Percentiles rank a stretch among this genome's conserved stretches.
Evolutionary conservation across 2,329 filamentous ascomycete species (phyloP).

Genomic region (Canariomyces notabilis): DNA sequence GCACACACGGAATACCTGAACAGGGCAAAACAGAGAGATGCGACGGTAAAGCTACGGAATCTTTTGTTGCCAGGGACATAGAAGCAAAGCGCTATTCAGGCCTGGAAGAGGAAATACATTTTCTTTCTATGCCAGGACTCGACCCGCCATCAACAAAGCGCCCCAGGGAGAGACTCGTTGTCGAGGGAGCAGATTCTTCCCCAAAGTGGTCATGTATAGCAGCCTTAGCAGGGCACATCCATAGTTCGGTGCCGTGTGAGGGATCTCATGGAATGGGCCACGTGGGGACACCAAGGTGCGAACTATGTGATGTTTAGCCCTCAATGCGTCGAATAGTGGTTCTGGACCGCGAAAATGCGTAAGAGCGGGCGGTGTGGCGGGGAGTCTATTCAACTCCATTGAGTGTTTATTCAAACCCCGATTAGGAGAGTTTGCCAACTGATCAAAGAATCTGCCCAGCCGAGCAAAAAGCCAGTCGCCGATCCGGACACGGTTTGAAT

Average conservation of each 20-base stretch:
- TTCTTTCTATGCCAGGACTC: no score
- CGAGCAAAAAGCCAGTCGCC: no score
- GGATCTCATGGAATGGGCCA: background rate
- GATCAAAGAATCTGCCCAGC: background rate
- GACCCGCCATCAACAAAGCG: constrained; percentile 12
- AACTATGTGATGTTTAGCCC: constrained; percentile 1
- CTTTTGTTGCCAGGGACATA: background rate
- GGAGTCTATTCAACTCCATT: constrained; percentile 9
- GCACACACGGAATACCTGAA: background rate
- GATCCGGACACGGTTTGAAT: no score
- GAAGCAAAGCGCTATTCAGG: constrained; percentile 23
- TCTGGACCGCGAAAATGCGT: background rate
- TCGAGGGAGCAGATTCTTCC: background rate
- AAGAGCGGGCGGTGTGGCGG: background rate
- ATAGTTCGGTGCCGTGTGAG: background rate
- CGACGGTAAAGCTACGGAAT: background rate
- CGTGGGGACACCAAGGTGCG: no score
- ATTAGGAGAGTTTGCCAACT: constrained; percentile 17
- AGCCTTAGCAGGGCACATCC: no score
- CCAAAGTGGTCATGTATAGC: no score
- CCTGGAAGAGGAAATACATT: constrained; percentile 18
- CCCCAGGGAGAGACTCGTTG: background rate
- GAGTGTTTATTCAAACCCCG: constrained; percentile 25
- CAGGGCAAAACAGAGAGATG: constrained; percentile 3
- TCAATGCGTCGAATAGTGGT: background rate